A percentile compares a stretch with the other conserved stretches of the same genome.
Evolutionary conservation across 192 early-diverging fungal genomes (phyloP).

Genomic region (Backusella liffmaniae): DNA sequence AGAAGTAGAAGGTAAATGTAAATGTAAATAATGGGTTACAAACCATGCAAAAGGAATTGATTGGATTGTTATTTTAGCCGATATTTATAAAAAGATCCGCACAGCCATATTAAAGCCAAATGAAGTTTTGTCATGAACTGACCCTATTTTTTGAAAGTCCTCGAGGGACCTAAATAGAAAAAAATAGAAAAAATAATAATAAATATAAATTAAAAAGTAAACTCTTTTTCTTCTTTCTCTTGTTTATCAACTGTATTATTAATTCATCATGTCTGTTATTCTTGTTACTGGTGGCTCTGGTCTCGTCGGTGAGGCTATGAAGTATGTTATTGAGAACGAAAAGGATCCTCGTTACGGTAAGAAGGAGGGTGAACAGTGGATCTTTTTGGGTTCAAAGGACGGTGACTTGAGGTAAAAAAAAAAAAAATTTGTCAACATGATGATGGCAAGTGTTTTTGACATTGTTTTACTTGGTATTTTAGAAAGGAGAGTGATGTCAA

Average conservation of each 20-base stretch:
- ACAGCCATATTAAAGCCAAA: conserved; percentile 6
- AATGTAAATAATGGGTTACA: not conserved
- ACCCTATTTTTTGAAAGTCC: not conserved
- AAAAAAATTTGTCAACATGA: not conserved
- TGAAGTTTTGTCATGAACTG: not conserved
- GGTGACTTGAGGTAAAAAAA: conserved; percentile 68
- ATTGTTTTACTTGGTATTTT: not conserved
- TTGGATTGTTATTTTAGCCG: not conserved
- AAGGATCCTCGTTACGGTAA: conserved; percentile 46
- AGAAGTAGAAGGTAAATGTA: not conserved
- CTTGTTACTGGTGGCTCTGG: conserved; percentile 79
- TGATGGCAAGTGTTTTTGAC: not conserved
- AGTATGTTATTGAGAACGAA: conserved; percentile 65
- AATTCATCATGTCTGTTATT: conserved; percentile 45
- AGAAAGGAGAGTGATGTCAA: conserved; percentile 61
- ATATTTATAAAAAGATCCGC: conserved; percentile 1
- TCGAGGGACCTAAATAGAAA: not conserved
- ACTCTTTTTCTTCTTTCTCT: conserved; percentile 16
- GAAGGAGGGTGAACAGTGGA: conserved; percentile 68
- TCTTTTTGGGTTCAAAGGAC: conserved; percentile 74
- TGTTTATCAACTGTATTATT: conserved; percentile 8
- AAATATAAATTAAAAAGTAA: not conserved
- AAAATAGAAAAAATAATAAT: not conserved
- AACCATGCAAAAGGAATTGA: not conserved
- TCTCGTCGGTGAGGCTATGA: conserved; percentile 75